Evolutionary conservation across 2,329 filamentous ascomycete genomes (phyloP).

Genomic region (Colletotrichum melonis): DNA sequence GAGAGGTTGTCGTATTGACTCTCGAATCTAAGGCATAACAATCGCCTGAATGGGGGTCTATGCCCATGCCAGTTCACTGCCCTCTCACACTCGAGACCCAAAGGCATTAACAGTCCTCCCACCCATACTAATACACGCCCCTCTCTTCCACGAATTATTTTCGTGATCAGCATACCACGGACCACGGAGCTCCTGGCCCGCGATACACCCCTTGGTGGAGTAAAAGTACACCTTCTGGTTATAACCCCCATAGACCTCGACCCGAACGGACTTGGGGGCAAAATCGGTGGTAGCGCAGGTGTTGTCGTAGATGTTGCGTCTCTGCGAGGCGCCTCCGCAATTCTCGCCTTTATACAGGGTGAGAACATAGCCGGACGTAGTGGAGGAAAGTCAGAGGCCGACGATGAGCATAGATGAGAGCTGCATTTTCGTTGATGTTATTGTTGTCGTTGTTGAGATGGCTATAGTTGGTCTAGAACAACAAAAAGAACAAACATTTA

Average conservation of each 20-base stretch:
- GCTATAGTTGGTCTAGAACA: too few species aligned
- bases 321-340: neutral
- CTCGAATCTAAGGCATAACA: fast-evolving
- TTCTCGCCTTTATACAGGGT: neutral
- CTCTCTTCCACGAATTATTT: neutral
- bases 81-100: neutral
- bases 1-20: too few species aligned
- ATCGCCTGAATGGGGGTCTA: too few species aligned
- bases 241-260: neutral
- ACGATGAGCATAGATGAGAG: neutral
- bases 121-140: neutral
- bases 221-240: neutral
- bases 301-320: conserved; percentile 1
- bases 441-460: too few species aligned
- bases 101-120: neutral
- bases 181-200: neutral
- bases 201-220: neutral
- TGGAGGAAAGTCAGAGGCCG: conserved; percentile 5
- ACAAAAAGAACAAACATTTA: too few species aligned
- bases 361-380: conserved; percentile 11
- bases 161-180: neutral
- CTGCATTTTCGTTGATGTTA: neutral
- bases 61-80: too few species aligned
- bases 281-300: neutral
- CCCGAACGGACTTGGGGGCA: neutral